phyloP scores from a whole-genome alignment of 768 basidiomycete genomes.

The Kwoniella botswanensis region DNA sequence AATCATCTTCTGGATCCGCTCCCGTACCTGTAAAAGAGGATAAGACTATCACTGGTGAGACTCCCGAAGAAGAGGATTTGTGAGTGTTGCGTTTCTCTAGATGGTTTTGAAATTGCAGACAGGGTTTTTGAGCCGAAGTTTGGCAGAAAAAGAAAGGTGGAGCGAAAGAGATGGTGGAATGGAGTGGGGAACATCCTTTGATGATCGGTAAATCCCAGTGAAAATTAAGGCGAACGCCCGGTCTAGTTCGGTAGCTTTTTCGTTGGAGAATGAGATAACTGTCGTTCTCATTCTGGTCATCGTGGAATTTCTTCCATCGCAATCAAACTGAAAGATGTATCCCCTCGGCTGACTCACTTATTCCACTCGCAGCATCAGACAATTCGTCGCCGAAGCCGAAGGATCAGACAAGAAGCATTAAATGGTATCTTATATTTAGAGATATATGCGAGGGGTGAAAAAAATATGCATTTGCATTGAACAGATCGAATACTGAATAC shows the following conservation, averaged over 20 bases:
- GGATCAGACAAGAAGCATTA: constrained; percentile 45
- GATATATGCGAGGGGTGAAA: constrained; percentile 17
- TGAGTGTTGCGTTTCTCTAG: constrained; percentile 32
- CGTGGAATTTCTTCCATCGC: too few species aligned
- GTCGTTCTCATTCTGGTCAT: too few species aligned
- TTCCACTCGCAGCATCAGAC: constrained; percentile 45
- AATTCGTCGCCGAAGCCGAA: constrained; percentile 58
- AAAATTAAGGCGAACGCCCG: too few species aligned
- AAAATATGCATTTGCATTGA: constrained; percentile 28
- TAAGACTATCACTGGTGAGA: constrained; percentile 33
- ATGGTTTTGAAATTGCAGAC: not conserved
- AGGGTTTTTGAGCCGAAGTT: not conserved
- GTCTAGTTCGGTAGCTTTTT: too few species aligned
- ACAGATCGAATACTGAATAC: not conserved
- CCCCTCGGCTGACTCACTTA: not conserved
- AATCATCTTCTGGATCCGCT: constrained; percentile 19
- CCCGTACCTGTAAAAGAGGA: constrained; percentile 35
- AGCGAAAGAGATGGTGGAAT: not conserved
- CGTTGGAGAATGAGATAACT: too few species aligned
- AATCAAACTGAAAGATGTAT: not conserved
- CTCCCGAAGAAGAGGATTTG: constrained; percentile 57
- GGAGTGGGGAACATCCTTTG: too few species aligned
- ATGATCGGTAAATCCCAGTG: too few species aligned
- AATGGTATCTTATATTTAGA: not conserved
- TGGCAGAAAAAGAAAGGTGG: not conserved